A percentile compares a stretch with the other conserved stretches of the same genome.
These are phyloP conservation scores for Penicillium hordei DNA, from an alignment of 2,329 filamentous ascomycete genomes.

Conservation along the genomic window DNA sequence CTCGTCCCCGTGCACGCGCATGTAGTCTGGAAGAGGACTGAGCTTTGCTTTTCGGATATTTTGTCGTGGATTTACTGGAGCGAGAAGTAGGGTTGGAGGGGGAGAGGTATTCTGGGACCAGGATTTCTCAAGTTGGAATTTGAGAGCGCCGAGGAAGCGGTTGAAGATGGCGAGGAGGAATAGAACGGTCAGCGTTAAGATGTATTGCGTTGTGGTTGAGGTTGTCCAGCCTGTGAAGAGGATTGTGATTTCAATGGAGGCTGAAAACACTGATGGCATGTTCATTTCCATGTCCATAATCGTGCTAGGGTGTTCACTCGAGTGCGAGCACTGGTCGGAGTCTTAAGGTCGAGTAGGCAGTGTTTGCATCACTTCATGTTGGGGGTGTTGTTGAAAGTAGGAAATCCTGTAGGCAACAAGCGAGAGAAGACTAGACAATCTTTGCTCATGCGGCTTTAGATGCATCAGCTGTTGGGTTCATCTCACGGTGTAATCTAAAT, in stretches of 20 bases:
- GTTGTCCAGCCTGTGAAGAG: conserved; percentile 11
- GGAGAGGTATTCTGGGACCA: not conserved
- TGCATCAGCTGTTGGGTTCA: not conserved
- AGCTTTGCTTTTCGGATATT: not conserved
- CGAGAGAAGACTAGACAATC: not conserved
- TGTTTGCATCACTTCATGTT: not conserved
- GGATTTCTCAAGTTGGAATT: conserved; percentile 7
- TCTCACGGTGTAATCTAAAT: not conserved
- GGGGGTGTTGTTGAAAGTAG: no score
- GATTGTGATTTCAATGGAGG: conserved; percentile 3
- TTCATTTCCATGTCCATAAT: not conserved
- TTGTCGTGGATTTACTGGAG: not conserved
- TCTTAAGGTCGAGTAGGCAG: not conserved
- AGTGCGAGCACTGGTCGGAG: not conserved
- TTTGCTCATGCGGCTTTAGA: not conserved
- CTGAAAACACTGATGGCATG: conserved; percentile 6
- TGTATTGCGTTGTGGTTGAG: conserved; percentile 1
- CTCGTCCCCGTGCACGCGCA: not conserved
- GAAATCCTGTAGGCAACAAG: not conserved
- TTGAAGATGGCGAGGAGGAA: conserved; percentile 10
- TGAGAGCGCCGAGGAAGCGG: conserved; percentile 7
- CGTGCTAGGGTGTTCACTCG: not conserved
- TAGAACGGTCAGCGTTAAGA: not conserved
- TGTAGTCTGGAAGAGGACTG: conserved; percentile 3
- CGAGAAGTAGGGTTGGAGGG: not conserved